Evolutionary conservation across 345 rosid species (phyloP), one percentile per base, ranked within the genome.

Genomic region (Linum tenue): DNA sequence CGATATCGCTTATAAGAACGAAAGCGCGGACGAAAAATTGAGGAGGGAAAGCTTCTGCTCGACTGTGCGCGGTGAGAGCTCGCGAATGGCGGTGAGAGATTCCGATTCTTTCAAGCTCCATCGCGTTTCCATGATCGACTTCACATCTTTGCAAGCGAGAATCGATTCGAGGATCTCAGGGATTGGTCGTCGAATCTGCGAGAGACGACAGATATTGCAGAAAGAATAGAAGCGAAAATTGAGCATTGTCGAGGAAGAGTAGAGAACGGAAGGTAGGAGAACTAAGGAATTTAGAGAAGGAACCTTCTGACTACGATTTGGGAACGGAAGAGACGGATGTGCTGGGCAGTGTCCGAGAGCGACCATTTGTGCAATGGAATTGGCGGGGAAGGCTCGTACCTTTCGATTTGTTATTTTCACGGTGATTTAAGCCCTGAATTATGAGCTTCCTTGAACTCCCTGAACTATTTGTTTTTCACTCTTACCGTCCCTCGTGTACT

Each of bases 1-100:
- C 88, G 42, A 67, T 59, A 67, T 94, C 96, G 39, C 92, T 92
- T 9, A 86, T 31, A 5, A 88, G 77, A 65, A 90, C 95, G 61
- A 84, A 90, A 74, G 92, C 81, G 39, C 76, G 84, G 69, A 82
- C 83, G 67, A 90, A 83, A 82, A 88, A 90, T 88, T 85, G 44
- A 94, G 87, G 64, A 79, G 74, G 5, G 66, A 62, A 72, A 90
- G 97, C 75, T 88, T 85, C 15, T 69, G 77, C 11, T 83, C 81
- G 15, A 80, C 68, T 10, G 79, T 59, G 76, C 73, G 80, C 35
- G 76, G 77, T 2, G 72, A 57, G 39, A 81, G 66, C 64, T 84
- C 80, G 2, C 75, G 71, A 56, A 90, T 69, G 56, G 80, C 16
- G 7, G 69, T 55, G 58, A 68, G 36, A 15, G 76, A 78, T 76